phyloP scores from a whole-genome alignment of 2,329 filamentous ascomycete species.

The Thelonectria blattea region DNA sequence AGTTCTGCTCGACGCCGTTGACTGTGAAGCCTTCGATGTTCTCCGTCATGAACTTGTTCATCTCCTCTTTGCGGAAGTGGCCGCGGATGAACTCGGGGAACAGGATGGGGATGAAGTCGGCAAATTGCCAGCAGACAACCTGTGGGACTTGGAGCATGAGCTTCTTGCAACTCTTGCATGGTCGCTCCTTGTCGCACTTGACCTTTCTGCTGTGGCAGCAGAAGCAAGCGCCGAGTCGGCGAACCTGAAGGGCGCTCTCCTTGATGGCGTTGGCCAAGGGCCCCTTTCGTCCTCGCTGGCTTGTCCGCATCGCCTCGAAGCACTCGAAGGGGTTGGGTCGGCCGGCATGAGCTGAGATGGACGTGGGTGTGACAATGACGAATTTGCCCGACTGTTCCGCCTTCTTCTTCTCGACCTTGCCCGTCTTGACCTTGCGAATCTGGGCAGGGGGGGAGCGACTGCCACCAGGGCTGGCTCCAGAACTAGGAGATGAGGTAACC shows the following conservation, averaged over 20 bases:
- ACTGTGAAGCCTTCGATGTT: conserved; percentile 54
- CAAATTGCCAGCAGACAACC: conserved; percentile 65
- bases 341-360: conserved; percentile 57
- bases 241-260: conserved; percentile 60
- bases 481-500: conserved; percentile 40
- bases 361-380: conserved; percentile 61
- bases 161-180: conserved; percentile 63
- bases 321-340: conserved; percentile 61
- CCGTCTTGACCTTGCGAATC: conserved; percentile 51
- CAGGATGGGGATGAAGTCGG: conserved; percentile 58
- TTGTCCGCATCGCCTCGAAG: conserved; percentile 58
- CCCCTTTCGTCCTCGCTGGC: conserved; percentile 62
- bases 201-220: conserved; percentile 66
- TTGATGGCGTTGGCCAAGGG: conserved; percentile 61
- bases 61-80: conserved; percentile 58
- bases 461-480: conserved; percentile 30
- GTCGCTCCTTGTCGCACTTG: conserved; percentile 61
- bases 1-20: conserved; percentile 48
- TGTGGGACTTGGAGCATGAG: conserved; percentile 57
- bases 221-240: conserved; percentile 62
- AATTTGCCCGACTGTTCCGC: conserved; percentile 53
- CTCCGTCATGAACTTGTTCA: conserved; percentile 55
- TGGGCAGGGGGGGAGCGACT: conserved; percentile 42
- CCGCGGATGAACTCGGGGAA: conserved; percentile 59
- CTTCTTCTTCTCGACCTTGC: conserved; percentile 56